These are phyloP conservation scores for Epichloe aotearoae DNA, from an alignment of 2,329 filamentous ascomycete species.

Conservation along the genomic window DNA sequence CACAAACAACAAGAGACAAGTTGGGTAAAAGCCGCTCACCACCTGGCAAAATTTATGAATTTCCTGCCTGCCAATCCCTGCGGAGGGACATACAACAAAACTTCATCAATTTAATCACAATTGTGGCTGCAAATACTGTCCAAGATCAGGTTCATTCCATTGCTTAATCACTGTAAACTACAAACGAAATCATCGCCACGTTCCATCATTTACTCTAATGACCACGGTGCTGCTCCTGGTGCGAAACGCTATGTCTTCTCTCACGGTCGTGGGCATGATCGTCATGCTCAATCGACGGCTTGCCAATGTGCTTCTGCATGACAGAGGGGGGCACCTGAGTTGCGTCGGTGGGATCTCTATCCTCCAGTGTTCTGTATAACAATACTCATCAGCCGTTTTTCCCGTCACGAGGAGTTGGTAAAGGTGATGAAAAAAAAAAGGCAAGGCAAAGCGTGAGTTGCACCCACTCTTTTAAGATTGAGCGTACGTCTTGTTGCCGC, in stretches of 20 bases:
- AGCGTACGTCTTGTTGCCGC: conserved; percentile 35
- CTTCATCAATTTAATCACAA: too few species aligned
- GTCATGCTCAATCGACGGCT: conserved; percentile 30
- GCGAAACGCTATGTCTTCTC: conserved; percentile 32
- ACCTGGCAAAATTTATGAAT: too few species aligned
- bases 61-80: too few species aligned
- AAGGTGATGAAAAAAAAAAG: too few species aligned
- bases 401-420: neutral
- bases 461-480: conserved; percentile 21
- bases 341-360: conserved; percentile 39
- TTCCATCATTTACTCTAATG: conserved; percentile 19
- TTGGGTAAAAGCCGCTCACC: too few species aligned
- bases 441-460: neutral
- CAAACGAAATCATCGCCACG: neutral
- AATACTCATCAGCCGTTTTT: neutral
- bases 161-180: neutral
- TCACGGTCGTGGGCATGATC: conserved; percentile 29
- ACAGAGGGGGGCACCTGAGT: conserved; percentile 46
- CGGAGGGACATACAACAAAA: too few species aligned
- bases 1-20: too few species aligned
- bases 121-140: too few species aligned
- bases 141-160: conserved; percentile 3
- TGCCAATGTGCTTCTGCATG: conserved; percentile 32
- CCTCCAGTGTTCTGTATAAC: neutral
- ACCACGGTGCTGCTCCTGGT: conserved; percentile 35